Conservation (phyloP, 2,329 filamentous ascomycete genomes). For the Mycosphaerella arachidis region DNA sequence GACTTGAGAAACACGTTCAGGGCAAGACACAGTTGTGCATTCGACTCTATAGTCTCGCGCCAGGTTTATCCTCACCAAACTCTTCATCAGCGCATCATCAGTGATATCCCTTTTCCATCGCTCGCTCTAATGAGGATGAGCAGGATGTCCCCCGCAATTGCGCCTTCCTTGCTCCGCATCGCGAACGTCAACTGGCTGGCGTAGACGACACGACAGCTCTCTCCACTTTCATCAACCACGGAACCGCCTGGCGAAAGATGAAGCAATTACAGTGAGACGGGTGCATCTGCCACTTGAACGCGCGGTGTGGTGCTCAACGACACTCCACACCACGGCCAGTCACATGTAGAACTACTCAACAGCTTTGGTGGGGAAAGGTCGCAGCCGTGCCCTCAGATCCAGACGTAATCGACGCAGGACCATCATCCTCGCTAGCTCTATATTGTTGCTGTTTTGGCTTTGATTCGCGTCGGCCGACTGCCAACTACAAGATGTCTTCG, state of each 20-base stretch:
- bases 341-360: neutral
- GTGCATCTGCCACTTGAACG: neutral
- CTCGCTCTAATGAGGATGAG: neutral
- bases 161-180: conserved; percentile 12
- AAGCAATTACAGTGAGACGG: neutral
- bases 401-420: neutral
- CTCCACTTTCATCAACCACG: neutral
- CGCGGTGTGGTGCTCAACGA: neutral
- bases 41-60: no score
- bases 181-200: neutral
- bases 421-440: conserved; percentile 2
- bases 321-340: neutral
- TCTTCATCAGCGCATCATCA: no score
- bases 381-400: neutral
- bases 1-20: no score
- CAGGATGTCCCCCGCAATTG: conserved; percentile 3
- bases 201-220: neutral
- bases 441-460: conserved; percentile 1
- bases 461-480: conserved; percentile 6
- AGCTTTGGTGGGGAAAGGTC: neutral
- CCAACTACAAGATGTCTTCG: conserved; percentile 12
- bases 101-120: neutral
- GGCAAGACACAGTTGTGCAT: neutral
- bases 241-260: neutral
- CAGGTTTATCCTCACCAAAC: no score